Evolutionary conservation across 1,139 yeast genomes (phyloP).

Genomic region (Debaryomyces sp.): DNA sequence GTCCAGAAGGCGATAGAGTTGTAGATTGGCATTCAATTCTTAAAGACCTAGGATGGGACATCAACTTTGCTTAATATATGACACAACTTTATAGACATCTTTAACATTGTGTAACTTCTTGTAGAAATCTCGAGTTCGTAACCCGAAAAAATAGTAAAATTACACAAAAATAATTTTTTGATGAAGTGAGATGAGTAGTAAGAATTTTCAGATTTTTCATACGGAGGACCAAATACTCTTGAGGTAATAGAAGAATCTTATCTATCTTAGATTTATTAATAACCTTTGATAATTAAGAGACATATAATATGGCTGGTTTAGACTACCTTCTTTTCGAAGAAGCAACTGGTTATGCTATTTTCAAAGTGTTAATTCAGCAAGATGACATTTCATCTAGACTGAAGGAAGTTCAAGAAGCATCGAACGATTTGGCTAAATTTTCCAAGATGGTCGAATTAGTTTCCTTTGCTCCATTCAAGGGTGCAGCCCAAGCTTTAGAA

Average conservation of each 20-base stretch:
- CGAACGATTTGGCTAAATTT: slow-evolving; percentile 83
- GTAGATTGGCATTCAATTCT: slow-evolving; percentile 72
- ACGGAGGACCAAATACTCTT: neutral
- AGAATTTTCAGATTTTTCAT: slow-evolving; percentile 15
- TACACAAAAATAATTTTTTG: slow-evolving; percentile 13
- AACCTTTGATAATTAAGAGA: slow-evolving; percentile 4
- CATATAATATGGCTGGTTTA: slow-evolving; percentile 58
- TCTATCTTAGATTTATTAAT: slow-evolving; percentile 1
- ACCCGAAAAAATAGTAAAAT: slow-evolving; percentile 1
- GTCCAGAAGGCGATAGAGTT: slow-evolving; percentile 39
- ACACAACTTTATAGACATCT: neutral
- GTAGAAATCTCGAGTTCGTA: slow-evolving; percentile 2
- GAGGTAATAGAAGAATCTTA: slow-evolving; percentile 2
- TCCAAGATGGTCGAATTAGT: slow-evolving; percentile 92
- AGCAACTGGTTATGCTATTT: slow-evolving; percentile 97
- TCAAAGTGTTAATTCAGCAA: slow-evolving; percentile 91
- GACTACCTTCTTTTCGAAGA: slow-evolving; percentile 96
- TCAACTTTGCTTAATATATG: slow-evolving; percentile 61
- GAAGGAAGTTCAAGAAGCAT: slow-evolving; percentile 92
- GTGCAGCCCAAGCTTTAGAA: slow-evolving; percentile 98
- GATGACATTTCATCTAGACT: slow-evolving; percentile 91
- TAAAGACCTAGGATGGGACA: slow-evolving; percentile 72
- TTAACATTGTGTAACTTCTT: slow-evolving; percentile 1
- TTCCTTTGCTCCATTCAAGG: slow-evolving; percentile 97
- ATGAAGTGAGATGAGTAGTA: slow-evolving; percentile 19